phyloP scores from a whole-genome alignment of 176 grass and related monocot genomes.

The Musa acuminata region DNA sequence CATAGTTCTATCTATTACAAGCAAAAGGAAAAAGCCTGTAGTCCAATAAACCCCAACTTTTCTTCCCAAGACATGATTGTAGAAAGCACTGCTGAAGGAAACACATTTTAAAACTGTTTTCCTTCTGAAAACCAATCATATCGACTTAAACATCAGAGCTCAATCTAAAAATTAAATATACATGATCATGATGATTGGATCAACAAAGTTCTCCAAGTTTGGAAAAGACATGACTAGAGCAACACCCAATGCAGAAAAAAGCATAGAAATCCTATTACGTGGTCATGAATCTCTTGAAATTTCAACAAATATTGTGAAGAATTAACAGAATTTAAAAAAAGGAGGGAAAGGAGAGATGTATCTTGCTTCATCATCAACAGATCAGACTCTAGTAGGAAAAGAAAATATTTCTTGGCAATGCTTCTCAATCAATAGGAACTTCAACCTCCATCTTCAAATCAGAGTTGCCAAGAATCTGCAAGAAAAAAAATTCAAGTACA shows the following conservation, averaged over 20 bases:
- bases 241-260: not conserved
- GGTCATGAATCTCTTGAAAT: not conserved
- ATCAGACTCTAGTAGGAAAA: not conserved
- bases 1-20: too few relatives aligned
- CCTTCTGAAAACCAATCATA: too few relatives aligned
- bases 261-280: not conserved
- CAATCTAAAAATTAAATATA: not conserved
- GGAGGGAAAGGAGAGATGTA: not conserved
- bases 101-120: too few relatives aligned
- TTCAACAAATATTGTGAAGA: not conserved
- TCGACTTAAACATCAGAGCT: too few relatives aligned
- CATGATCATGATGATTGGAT: not conserved
- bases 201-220: not conserved
- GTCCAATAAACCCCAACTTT: not conserved
- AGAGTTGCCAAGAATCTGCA: constrained; percentile 60
- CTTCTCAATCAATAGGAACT: constrained; percentile 69
- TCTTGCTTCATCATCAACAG: not conserved
- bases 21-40: too few relatives aligned
- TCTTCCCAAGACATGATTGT: not conserved
- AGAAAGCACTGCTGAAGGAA: not conserved
- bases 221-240: not conserved
- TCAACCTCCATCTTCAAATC: constrained; percentile 90
- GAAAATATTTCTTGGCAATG: not conserved
- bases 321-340: not conserved
- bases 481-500: not conserved